A percentile compares a stretch with the other conserved stretches of the same genome.
Conservation (phyloP, 805 yeast species). For the Pichia deserticola region DNA sequence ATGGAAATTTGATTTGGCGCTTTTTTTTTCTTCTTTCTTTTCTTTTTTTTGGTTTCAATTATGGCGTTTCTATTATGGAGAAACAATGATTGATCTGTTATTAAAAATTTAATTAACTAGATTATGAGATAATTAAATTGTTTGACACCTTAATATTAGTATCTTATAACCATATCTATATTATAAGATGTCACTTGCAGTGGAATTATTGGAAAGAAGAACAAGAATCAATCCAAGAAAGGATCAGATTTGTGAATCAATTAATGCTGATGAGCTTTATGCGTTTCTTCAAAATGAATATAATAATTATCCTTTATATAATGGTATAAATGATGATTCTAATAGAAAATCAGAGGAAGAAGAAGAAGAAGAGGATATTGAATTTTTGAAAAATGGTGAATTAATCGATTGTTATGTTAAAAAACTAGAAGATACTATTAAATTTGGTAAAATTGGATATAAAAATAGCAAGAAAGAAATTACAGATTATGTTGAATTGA, state of each 20-base stretch:
- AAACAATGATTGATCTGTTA: too few relatives aligned
- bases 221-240: neutral
- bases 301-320: neutral
- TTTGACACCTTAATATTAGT: too few relatives aligned
- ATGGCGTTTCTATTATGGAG: too few relatives aligned
- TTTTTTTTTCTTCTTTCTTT: too few relatives aligned
- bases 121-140: too few relatives aligned
- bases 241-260: neutral
- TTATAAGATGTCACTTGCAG: neutral
- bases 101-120: too few relatives aligned
- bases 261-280: neutral
- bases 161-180: too few relatives aligned
- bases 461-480: neutral
- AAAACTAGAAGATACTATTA: neutral
- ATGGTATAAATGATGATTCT: too few relatives aligned
- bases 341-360: too few relatives aligned
- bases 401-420: neutral
- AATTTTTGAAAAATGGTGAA: neutral
- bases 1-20: too few relatives aligned
- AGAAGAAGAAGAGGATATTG: neutral
- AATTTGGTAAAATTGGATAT: neutral
- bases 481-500: conserved; percentile 9
- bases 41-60: too few relatives aligned
- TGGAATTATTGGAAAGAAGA: conserved; percentile 4
- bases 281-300: neutral